These are phyloP conservation scores for Golovinomyces cichoracearum DNA, from an alignment of 2,329 filamentous ascomycete species.

Conservation along the genomic window DNA sequence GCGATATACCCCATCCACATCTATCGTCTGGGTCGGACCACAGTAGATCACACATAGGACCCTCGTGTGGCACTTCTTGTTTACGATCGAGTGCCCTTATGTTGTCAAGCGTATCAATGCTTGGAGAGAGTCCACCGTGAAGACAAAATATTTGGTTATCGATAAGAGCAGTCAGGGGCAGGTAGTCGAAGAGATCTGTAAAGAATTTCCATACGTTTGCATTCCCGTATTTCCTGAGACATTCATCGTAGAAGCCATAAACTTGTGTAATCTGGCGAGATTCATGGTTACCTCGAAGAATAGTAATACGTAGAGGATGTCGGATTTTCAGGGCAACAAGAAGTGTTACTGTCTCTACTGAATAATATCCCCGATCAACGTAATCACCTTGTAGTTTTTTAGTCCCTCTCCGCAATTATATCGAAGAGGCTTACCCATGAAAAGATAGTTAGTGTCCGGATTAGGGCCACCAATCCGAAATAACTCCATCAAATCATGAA, in stretches of 20 bases:
- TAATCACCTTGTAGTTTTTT: conserved; percentile 46
- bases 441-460: conserved; percentile 96
- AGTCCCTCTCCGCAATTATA: neutral
- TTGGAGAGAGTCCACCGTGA: conserved; percentile 88
- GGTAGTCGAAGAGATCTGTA: conserved; percentile 95
- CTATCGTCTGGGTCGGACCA: conserved; percentile 97
- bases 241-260: conserved; percentile 98
- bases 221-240: conserved; percentile 93
- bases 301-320: conserved; percentile 92
- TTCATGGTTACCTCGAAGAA: conserved; percentile 96
- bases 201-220: conserved; percentile 99
- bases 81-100: conserved; percentile 87
- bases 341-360: conserved; percentile 89
- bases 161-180: conserved; percentile 86
- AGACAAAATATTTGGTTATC: conserved; percentile 99
- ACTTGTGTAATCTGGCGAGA: conserved; percentile 97
- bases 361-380: conserved; percentile 96
- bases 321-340: conserved; percentile 93
- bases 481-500: conserved; percentile 96
- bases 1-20: conserved; percentile 88
- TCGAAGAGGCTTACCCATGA: conserved; percentile 58
- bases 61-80: conserved; percentile 94
- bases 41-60: conserved; percentile 89
- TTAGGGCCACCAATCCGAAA: conserved; percentile 98
- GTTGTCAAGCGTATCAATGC: conserved; percentile 84